Evolutionary conservation across 2,329 filamentous ascomycete species (phyloP), one percentile per base, ranked within the genome.

Genomic region (Colletotrichum lini): DNA sequence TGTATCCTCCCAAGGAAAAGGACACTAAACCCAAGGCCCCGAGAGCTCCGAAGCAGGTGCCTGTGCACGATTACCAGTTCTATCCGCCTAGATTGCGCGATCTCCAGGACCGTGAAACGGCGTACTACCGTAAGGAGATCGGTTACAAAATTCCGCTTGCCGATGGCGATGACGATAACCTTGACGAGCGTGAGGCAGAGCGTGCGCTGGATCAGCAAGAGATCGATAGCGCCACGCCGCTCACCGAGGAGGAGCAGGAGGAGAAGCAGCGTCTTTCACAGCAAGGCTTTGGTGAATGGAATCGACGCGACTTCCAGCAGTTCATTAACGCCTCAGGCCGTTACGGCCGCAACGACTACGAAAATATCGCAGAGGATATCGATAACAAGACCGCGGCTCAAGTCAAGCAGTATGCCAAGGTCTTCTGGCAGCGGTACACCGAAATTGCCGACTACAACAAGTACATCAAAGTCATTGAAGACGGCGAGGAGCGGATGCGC

Each of bases 31-130:
- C 96, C 10, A 98, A 98, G 83, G 94, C 96, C 23, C 97, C 96
- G n/a, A 91, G 95, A 67, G 94, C 96, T 12, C 96, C 96, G 0
- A 98, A 97, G 83, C 96, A 99, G 80, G 90, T 97, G 63, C 86
- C 91, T 4, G 93, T 98, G 50, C 95, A 98, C 77, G 96, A 99
- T 81, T 98, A 98, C 81, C 96, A 99, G 78, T 99, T 99, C 84
- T 99, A 98, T 81, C 95, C 96, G 0, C 87, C 91, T 0, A 89
- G 92, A 54, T 89, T 99, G 12, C 90, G 92, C 38, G 95, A 98
- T 76, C 87, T 99, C 9, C 96, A 99, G 80, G 96, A 99, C 74
- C 94, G 96, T 77, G 96, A 99, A 83, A 99, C 96, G 0, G 96
- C 96, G 0, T 97, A 89, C 80, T 98, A 97, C 80, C 92, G 96